Evolutionary conservation across 148 eudicot genomes (phyloP).

Genomic region (Chenopodium suecicum): DNA sequence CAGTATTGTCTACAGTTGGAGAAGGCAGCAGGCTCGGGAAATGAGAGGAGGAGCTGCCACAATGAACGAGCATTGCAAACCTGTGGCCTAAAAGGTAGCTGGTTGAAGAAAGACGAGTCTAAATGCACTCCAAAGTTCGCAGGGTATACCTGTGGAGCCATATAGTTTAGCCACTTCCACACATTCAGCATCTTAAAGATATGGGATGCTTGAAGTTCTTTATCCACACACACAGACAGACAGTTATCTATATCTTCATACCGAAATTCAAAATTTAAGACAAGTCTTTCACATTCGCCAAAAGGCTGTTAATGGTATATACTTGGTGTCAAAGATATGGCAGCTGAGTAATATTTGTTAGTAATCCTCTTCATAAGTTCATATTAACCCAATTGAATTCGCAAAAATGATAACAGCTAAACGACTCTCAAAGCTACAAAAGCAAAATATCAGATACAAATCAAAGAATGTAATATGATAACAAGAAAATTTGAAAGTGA

Average conservation of each 20-base stretch:
- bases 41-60: constrained; percentile 16
- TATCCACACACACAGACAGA: not conserved
- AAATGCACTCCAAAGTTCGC: constrained; percentile 19
- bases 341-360: too few species aligned
- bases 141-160: constrained; percentile 30
- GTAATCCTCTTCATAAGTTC: too few species aligned
- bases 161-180: constrained; percentile 12
- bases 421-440: not conserved
- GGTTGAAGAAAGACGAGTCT: constrained; percentile 28
- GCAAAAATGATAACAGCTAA: too few species aligned
- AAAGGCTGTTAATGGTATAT: too few species aligned
- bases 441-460: not conserved
- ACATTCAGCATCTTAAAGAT: not conserved
- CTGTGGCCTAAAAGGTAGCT: constrained; percentile 29
- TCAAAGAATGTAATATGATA: too few species aligned
- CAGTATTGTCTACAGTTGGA: constrained; percentile 40
- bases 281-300: not conserved
- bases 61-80: constrained; percentile 25
- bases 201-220: not conserved
- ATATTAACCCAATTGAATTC: too few species aligned
- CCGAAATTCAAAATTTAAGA: not conserved
- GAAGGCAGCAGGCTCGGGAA: constrained; percentile 20
- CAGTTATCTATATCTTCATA: not conserved
- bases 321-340: too few species aligned
- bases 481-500: too few species aligned